Conservation (phyloP, 148 eudicot genomes). For the Pouteria glomerata region DNA sequence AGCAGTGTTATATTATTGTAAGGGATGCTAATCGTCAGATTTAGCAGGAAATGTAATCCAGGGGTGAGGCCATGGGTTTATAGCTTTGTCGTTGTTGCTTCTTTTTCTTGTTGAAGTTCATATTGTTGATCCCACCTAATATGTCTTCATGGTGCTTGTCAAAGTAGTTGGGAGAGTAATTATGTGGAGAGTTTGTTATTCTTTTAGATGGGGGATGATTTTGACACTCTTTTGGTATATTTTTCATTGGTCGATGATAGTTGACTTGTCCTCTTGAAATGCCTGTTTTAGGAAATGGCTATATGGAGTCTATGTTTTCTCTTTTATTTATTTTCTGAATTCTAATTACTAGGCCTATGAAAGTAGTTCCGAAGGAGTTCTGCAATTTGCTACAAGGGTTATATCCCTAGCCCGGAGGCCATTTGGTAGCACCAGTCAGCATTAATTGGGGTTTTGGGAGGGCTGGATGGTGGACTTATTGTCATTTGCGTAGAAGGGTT, state of each 20-base stretch:
- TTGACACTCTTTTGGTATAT: not conserved
- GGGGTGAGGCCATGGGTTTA: too few species aligned
- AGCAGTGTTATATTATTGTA: not conserved
- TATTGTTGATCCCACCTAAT: too few species aligned
- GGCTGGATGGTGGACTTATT: too few species aligned
- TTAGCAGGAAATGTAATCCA: too few species aligned
- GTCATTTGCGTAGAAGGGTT: too few species aligned
- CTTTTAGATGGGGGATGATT: not conserved
- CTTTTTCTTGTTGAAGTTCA: too few species aligned
- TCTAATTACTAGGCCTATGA: not conserved
- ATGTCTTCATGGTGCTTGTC: not conserved
- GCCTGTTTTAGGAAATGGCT: not conserved
- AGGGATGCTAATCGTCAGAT: not conserved
- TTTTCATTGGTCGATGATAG: not conserved
- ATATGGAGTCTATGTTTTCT: not conserved
- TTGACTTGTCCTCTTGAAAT: not conserved
- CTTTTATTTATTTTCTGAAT: not conserved
- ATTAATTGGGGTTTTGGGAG: too few species aligned
- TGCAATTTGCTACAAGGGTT: not conserved
- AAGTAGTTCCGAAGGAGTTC: not conserved
- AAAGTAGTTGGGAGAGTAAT: not conserved
- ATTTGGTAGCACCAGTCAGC: not conserved
- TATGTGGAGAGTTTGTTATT: not conserved
- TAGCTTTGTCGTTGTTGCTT: too few species aligned
- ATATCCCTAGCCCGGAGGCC: too few species aligned